A percentile compares a stretch with the other conserved stretches of the same genome.
These are phyloP conservation scores for Trichoderma harzianum DNA, from an alignment of 2,329 filamentous ascomycete species.

Conservation along the genomic window DNA sequence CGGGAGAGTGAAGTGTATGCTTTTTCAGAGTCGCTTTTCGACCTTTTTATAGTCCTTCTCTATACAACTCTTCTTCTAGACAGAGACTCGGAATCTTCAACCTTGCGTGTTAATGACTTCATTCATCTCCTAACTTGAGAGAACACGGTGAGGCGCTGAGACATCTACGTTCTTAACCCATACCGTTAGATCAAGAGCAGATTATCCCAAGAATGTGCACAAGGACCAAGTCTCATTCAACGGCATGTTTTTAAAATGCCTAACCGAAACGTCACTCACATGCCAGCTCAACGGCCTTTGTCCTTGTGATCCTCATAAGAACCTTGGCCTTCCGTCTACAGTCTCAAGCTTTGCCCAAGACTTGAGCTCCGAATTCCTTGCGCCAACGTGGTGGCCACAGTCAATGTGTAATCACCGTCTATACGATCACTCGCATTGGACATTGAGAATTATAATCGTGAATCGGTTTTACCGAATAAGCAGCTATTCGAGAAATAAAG, in stretches of 20 bases:
- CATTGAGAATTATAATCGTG: background rate
- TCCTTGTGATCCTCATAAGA: background rate
- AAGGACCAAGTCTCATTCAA: background rate
- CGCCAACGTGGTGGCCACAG: background rate
- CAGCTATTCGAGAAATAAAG: background rate
- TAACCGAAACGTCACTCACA: background rate
- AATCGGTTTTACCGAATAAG: background rate
- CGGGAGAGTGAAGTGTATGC: background rate
- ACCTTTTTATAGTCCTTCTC: background rate
- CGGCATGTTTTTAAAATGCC: background rate
- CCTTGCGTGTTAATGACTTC: background rate
- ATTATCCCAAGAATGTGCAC: background rate
- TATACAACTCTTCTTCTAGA: background rate
- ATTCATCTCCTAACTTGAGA: background rate
- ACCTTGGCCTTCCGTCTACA: background rate
- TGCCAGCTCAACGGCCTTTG: background rate
- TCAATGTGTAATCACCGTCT: background rate
- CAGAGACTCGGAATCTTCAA: background rate
- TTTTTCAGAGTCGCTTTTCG: background rate
- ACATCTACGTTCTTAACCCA: background rate
- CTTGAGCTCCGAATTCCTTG: background rate
- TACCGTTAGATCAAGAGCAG: background rate
- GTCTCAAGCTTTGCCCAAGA: background rate
- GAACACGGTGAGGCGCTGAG: background rate
- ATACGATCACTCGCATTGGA: background rate